Base-by-base conservation (phyloP, 768 basidiomycete species). In the Amanita fuliginea region DNA sequence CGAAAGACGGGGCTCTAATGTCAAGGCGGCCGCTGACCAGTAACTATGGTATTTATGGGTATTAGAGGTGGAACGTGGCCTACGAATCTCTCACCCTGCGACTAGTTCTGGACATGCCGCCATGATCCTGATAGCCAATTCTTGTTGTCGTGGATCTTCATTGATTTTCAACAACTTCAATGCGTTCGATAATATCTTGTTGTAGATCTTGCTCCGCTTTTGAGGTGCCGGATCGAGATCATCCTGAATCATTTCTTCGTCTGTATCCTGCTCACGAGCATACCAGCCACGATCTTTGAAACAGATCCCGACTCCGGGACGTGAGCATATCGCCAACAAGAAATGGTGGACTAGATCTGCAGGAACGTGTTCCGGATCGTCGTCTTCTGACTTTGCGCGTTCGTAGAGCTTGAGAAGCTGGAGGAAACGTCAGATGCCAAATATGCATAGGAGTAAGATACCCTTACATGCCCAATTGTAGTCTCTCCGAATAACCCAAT, bases 221-320 rank as follows among this genome's bases (percentile, higher is more conserved):
- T 57, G 40, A 21, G 8, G 4, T 1, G 56, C 57, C 0, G 65
- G 64, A 19, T 69, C 68, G 0, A 73, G 75, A 21, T 64, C 68
- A 7, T 70, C 64, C 2, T 54, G 46, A 0, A 54, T 46, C 28
- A 51, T 50, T n/a, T 64, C 64, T 1, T 65, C 64, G 8, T 72
- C 72, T 14, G 63, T 65, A 14, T 74, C 74, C 2, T 63, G 60
- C 53, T 84, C 83, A 2, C 88, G 80, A 3, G 80, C 80, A 56
- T 96, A 97, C 93, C 93, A 97, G 2, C 93, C 93, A 6, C 78
- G 74, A 57, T 94, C 90, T 46, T 70, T 78, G 66, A 95, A 96
- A 59, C 93, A 97, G 11, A 96, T 72, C 0, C 93, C 93, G 10
- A 71, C 66, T 0, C 93, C 92, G 0, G 89, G 86, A 21, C 77